These are phyloP conservation scores for Coniosporium tulheliwenetii DNA, from an alignment of 2,329 filamentous ascomycete genomes.

Conservation along the genomic window DNA sequence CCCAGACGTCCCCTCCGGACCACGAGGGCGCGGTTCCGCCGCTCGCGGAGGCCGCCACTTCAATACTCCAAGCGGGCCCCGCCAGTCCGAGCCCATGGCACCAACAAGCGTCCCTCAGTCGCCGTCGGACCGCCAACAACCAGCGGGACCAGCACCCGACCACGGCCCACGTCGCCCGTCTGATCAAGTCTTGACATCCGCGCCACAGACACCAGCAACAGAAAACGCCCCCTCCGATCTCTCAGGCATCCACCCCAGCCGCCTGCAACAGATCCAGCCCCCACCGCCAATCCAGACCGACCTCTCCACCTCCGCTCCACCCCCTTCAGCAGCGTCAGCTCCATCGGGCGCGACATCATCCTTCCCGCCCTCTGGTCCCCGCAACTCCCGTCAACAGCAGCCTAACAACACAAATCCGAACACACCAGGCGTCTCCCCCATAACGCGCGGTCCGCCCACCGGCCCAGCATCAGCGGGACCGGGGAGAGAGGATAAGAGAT, in stretches of 20 bases:
- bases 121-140: constrained; percentile 4
- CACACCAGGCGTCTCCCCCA: constrained; percentile 10
- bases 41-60: constrained; percentile 23
- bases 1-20: constrained; percentile 39
- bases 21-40: constrained; percentile 26
- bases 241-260: constrained; percentile 13
- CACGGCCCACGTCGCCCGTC: constrained; percentile 8
- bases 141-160: constrained; percentile 10
- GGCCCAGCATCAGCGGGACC: constrained; percentile 12
- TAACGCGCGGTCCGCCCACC: constrained; percentile 10
- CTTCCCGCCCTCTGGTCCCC: constrained; percentile 13
- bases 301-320: constrained; percentile 6
- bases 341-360: constrained; percentile 1
- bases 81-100: no score
- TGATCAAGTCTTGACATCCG: constrained; percentile 6
- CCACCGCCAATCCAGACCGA: constrained; percentile 12
- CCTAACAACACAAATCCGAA: constrained; percentile 10
- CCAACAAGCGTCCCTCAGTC: constrained; percentile 7
- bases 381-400: constrained; percentile 4
- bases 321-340: constrained; percentile 11
- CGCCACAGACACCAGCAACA: constrained; percentile 11
- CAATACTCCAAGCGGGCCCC: constrained; percentile 8
- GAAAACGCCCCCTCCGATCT: constrained; percentile 5
- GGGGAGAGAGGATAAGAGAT: constrained; percentile 10
- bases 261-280: constrained; percentile 8